These are phyloP conservation scores for Scedosporium dehoogii DNA, from an alignment of 2,329 filamentous ascomycete genomes.

Conservation along the genomic window DNA sequence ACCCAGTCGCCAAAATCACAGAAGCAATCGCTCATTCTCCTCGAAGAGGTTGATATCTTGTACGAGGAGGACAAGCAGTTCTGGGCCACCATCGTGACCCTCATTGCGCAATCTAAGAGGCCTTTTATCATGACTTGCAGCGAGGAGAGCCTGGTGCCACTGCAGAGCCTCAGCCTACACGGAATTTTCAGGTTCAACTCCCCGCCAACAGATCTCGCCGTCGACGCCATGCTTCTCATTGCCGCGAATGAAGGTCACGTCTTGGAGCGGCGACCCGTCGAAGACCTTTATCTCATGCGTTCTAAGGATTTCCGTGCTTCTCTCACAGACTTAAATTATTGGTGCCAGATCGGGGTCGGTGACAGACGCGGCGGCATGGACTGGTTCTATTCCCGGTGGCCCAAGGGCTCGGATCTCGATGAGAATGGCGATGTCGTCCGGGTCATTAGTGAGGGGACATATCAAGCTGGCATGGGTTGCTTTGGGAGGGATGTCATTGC, in stretches of 20 bases:
- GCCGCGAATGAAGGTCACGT: slow-evolving; percentile 86
- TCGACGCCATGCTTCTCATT: slow-evolving; percentile 72
- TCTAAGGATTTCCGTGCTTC: slow-evolving; percentile 67
- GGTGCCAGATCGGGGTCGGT: slow-evolving; percentile 93
- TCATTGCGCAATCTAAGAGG: slow-evolving; percentile 77
- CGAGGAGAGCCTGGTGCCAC: slow-evolving; percentile 71
- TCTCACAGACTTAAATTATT: slow-evolving; percentile 80
- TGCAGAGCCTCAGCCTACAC: slow-evolving; percentile 66
- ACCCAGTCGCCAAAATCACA: slow-evolving; percentile 40
- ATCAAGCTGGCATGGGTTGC: slow-evolving; percentile 68
- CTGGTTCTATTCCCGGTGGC: slow-evolving; percentile 79
- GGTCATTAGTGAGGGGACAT: slow-evolving; percentile 74
- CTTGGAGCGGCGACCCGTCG: slow-evolving; percentile 56
- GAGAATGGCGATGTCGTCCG: slow-evolving; percentile 58
- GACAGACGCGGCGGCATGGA: slow-evolving; percentile 80
- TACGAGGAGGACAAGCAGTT: slow-evolving; percentile 96
- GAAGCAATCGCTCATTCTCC: slow-evolving; percentile 86
- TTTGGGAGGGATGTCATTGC: slow-evolving; percentile 51
- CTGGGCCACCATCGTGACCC: slow-evolving; percentile 69
- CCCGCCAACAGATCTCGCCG: slow-evolving; percentile 56
- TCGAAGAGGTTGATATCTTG: slow-evolving; percentile 88
- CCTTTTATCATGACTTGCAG: slow-evolving; percentile 96
- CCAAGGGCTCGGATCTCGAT: slow-evolving; percentile 60
- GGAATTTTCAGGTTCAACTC: slow-evolving; percentile 70
- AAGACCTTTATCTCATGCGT: slow-evolving; percentile 60